Base-by-base conservation (phyloP, 1,284 basidiomycete species). In the Tremellales sp. region DNA sequence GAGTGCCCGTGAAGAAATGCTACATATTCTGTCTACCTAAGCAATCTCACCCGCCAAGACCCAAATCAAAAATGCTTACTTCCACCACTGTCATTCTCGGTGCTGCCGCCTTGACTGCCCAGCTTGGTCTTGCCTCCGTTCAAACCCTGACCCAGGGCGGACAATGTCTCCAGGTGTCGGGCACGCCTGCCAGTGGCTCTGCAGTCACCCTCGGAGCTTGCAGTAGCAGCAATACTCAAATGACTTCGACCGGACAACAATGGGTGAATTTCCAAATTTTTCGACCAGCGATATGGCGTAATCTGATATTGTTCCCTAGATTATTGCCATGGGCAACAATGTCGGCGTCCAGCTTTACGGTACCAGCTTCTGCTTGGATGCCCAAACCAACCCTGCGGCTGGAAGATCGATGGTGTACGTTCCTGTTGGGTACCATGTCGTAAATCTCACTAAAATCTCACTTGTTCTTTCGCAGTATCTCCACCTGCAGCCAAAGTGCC, bases 271-370 rank as follows among this genome's bases (percentile, higher is more conserved):
- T 14, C 6, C 13, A 10, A n/a, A n/a, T n/a, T n/a, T n/a, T n/a
- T n/a, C n/a, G n/a, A n/a, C n/a, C n/a, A n/a, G n/a, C n/a, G n/a
- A n/a, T n/a, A n/a, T n/a, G n/a, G n/a, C n/a, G n/a, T n/a, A 21
- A 32, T 14, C 10, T 19, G 8, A 22, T 28, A 28, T 43, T 21
- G 25, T 22, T 6, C 32, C 36, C 5, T 24, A 47, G 50, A 26
- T 53, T 38, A 53, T 58, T 45, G 36, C 39, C 13, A 5, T 25
- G 4, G 54, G 53, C n/a, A 58, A 58, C 51, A 58, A 58, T 39
- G 47, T 40, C 19, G 57, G 51, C 12, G 54, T 59, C 7, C 44
- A 50, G 37, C 42, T 59, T 22, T 56, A 41, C 43, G 54, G 54
- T 16, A 54, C 51, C 22, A 40, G 37, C 43, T 47, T 51, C 29